Evolutionary conservation across 192 early-diverging fungal genomes (phyloP), one percentile per base, ranked within the genome.

Genomic region (Phycomyces nitens): DNA sequence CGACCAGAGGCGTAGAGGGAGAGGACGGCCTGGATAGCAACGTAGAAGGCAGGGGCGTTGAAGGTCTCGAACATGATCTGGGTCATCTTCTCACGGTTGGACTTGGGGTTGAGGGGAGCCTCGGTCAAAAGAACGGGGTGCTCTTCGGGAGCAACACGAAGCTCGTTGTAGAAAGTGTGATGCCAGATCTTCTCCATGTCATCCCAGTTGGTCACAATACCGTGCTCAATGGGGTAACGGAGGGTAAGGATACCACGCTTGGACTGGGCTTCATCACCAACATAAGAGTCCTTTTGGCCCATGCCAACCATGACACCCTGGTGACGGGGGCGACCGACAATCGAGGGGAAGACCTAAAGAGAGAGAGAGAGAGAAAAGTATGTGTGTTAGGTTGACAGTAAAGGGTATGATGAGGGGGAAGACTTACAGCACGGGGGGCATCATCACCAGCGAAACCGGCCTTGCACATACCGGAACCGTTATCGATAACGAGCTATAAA

Each of bases 31-130:
- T 96, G 95, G 78, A 96, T 98, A 73, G 88, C 85, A 59, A 99
- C 94, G 78, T 97, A 99, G 87, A 97, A 95, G 58, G 92, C 97
- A 63, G 93, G 94, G 51, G 87, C 84, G 77, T 94, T 94, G 88
- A 97, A 98, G 69, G 93, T 93, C 85, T 97, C 97, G 70, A 97
- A 99, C 94, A 97, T 97, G 76, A 99, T 95, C 82, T 99, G 93
- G 66, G 92, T 92, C 94, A 97, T 98, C 89, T 95, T 96, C 77
- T 97, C 95, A 74, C 97, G 93, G 87, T 99, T 98, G 71, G 85
- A 87, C 86, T 95, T 96, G 75, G 94, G 94, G 88, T 99, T 98
- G 67, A 96, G 86, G 24, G 95, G 94, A 58, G 95, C 92, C 80
- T 99, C 95, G 56, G 95, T 98, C 58, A 97, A 85, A 66, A 97